phyloP scores from a whole-genome alignment of 352 stramenopile species.

The Phytophthora syringae region DNA sequence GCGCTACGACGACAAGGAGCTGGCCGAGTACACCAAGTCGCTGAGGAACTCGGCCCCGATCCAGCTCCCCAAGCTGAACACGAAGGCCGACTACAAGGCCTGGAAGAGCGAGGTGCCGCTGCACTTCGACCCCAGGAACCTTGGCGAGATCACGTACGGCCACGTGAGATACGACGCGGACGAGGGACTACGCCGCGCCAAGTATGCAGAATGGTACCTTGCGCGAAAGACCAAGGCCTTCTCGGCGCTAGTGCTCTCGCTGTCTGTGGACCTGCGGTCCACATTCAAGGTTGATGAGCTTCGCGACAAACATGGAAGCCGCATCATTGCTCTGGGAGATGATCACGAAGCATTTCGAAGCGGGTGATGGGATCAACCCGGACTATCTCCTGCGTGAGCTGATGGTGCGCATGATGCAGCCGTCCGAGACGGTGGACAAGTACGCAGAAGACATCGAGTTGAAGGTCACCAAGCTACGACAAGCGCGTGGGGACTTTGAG shows the following conservation, averaged over 20 bases:
- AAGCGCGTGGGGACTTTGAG: constrained; percentile 5
- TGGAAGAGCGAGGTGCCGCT: constrained; percentile 10
- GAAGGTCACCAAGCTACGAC: constrained; percentile 5
- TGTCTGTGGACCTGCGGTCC: background rate
- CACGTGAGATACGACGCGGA: background rate
- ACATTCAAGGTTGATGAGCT: constrained; percentile 4
- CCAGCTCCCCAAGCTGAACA: background rate
- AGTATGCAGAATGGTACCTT: background rate
- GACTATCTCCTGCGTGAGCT: constrained; percentile 1
- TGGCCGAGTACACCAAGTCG: too few species aligned
- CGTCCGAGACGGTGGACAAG: background rate
- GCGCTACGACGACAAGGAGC: too few species aligned
- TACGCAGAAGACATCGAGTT: constrained; percentile 2
- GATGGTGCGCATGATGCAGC: constrained; percentile 2
- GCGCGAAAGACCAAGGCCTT: constrained; percentile 1
- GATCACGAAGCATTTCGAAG: constrained; percentile 4
- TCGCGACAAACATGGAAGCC: constrained; percentile 2
- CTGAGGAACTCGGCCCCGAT: background rate
- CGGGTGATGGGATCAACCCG: constrained; percentile 2
- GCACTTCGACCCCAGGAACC: background rate
- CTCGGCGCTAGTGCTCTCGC: background rate
- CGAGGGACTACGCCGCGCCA: background rate
- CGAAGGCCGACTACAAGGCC: background rate
- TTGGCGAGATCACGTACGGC: constrained; percentile 3
- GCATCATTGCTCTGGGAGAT: background rate